These are phyloP conservation scores for Eucalyptus marginata DNA, from an alignment of 345 rosid species.

Conservation along the genomic window DNA sequence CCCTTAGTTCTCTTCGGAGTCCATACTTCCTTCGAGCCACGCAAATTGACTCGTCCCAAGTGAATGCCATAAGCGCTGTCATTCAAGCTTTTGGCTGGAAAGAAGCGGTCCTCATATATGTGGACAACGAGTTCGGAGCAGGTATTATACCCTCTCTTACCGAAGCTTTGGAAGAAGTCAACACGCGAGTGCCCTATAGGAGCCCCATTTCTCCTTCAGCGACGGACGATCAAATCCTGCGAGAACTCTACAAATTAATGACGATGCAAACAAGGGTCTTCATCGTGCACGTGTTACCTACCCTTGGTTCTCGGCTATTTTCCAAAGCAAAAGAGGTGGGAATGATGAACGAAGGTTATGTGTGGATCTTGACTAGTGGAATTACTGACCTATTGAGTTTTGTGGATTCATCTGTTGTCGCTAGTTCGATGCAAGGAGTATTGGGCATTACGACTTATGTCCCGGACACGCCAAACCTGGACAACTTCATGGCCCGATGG, in stretches of 20 bases:
- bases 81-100: not conserved
- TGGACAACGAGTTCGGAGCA: not conserved
- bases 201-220: not conserved
- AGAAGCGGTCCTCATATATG: not conserved
- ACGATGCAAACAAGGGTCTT: not conserved
- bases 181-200: not conserved
- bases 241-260: not conserved
- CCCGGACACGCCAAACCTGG: not conserved
- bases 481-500: not conserved
- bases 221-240: not conserved
- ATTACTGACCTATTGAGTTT: not conserved
- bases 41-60: not conserved
- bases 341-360: not conserved
- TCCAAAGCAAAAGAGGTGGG: not conserved
- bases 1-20: not conserved
- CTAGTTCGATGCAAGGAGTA: not conserved
- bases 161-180: not conserved
- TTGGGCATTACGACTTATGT: not conserved
- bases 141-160: not conserved
- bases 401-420: not conserved
- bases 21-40: not conserved
- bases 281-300: not conserved
- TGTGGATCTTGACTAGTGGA: not conserved
- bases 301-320: not conserved
- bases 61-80: not conserved